Conservation (phyloP, 345 rosid genomes). For the Euclidium syriacum region DNA sequence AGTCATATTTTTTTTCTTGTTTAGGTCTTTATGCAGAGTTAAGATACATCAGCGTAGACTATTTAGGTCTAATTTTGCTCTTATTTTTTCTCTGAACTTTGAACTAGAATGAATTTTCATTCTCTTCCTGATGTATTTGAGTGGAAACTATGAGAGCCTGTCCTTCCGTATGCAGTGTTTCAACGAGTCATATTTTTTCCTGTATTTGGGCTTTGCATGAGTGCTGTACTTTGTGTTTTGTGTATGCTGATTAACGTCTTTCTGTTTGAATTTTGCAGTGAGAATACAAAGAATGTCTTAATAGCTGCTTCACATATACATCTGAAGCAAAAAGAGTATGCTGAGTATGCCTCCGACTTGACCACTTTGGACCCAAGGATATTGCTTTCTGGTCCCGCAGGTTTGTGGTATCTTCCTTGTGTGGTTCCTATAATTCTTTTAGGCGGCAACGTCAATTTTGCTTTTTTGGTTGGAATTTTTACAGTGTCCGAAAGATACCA, state of each 20-base stretch:
- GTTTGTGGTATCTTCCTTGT: constrained; percentile 35
- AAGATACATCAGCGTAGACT: constrained; percentile 1
- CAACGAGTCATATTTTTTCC: neutral
- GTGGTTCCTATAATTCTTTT: constrained; percentile 6
- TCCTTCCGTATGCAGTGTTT: neutral
- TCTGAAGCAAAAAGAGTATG: constrained; percentile 73
- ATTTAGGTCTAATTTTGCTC: neutral
- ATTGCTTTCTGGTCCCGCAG: constrained; percentile 94
- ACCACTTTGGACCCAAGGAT: constrained; percentile 73
- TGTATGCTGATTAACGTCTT: constrained; percentile 9
- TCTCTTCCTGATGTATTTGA: neutral
- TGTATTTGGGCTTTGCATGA: neutral
- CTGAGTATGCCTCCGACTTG: constrained; percentile 63
- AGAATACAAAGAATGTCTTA: constrained; percentile 70
- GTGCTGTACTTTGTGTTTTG: neutral
- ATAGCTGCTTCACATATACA: constrained; percentile 77
- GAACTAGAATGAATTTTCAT: neutral
- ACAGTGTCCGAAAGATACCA: constrained; percentile 91
- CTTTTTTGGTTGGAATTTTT: constrained; percentile 12
- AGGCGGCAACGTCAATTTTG: constrained; percentile 10
- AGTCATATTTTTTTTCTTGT: constrained; percentile 1
- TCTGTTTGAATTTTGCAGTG: constrained; percentile 40
- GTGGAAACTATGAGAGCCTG: neutral
- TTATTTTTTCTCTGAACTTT: neutral
- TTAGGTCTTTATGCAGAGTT: neutral